These are phyloP conservation scores for Aspergillus mulundensis DNA, from an alignment of 495 filamentous ascomycete genomes.

Conservation along the genomic window DNA sequence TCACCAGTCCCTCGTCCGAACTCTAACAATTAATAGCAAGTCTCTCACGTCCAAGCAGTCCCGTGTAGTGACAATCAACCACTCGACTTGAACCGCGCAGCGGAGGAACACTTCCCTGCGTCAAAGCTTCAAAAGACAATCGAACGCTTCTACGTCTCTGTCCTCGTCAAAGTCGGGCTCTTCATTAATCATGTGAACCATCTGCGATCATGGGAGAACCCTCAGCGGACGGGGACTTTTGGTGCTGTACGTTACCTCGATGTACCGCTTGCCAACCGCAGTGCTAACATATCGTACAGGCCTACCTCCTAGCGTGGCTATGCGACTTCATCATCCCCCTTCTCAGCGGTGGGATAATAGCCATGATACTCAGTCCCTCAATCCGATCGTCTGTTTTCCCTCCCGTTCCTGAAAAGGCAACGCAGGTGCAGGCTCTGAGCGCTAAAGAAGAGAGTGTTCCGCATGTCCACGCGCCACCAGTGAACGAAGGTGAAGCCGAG, in stretches of 20 bases:
- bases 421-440: not conserved
- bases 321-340: conserved; percentile 63
- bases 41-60: conserved; percentile 78
- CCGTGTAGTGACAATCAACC: conserved; percentile 37
- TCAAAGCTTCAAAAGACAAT: conserved; percentile 77
- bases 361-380: conserved; percentile 49
- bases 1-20: not conserved
- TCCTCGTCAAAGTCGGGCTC: conserved; percentile 61
- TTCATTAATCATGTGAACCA: conserved; percentile 70
- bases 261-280: conserved; percentile 9
- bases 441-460: not conserved
- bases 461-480: not conserved
- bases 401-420: not conserved
- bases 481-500: conserved; percentile 9
- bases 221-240: conserved; percentile 63
- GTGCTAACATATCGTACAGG: conserved; percentile 39
- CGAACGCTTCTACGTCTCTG: conserved; percentile 79
- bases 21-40: conserved; percentile 49
- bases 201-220: conserved; percentile 78
- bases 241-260: conserved; percentile 51
- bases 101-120: conserved; percentile 81
- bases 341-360: conserved; percentile 53
- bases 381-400: not conserved
- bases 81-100: conserved; percentile 71
- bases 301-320: conserved; percentile 70